Evolutionary conservation across 2,329 filamentous ascomycete genomes (phyloP).

Genomic region (Colletotrichum sp.): DNA sequence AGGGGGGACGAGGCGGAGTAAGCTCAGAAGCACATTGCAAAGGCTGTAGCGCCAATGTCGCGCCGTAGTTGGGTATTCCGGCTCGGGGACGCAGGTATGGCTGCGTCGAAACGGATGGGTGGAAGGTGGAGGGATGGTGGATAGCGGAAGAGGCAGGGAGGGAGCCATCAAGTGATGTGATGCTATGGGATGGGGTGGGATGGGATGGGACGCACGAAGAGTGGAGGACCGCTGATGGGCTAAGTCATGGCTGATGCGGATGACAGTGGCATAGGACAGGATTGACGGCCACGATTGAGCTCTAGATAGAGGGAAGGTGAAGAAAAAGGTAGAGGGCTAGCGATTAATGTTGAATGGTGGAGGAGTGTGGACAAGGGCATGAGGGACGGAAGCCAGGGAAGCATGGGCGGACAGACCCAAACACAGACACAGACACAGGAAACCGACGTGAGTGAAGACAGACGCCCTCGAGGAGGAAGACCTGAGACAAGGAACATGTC

Average conservation of each 20-base stretch:
- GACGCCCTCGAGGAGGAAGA: neutral
- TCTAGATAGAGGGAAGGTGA: too few relatives aligned
- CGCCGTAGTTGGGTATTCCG: neutral
- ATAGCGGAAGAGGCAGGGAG: neutral
- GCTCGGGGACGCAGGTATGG: neutral
- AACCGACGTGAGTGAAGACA: neutral
- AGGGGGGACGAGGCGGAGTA: neutral
- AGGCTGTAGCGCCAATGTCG: neutral
- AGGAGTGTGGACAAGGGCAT: neutral
- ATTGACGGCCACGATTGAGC: too few relatives aligned
- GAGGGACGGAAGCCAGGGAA: neutral
- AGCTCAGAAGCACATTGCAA: neutral
- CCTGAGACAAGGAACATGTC: conserved; percentile 1
- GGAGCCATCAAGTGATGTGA: neutral
- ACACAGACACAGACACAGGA: neutral
- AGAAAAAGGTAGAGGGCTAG: too few relatives aligned
- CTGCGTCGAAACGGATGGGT: too few relatives aligned
- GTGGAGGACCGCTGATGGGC: too few relatives aligned
- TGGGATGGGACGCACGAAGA: too few relatives aligned
- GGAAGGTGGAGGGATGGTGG: neutral
- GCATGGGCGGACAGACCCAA: neutral
- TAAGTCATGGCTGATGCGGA: too few relatives aligned
- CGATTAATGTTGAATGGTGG: neutral
- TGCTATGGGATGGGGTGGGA: neutral
- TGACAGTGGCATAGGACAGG: too few relatives aligned